Evolutionary conservation across 257 asterid species (phyloP).

Genomic region (Thymus mandschuricus): DNA sequence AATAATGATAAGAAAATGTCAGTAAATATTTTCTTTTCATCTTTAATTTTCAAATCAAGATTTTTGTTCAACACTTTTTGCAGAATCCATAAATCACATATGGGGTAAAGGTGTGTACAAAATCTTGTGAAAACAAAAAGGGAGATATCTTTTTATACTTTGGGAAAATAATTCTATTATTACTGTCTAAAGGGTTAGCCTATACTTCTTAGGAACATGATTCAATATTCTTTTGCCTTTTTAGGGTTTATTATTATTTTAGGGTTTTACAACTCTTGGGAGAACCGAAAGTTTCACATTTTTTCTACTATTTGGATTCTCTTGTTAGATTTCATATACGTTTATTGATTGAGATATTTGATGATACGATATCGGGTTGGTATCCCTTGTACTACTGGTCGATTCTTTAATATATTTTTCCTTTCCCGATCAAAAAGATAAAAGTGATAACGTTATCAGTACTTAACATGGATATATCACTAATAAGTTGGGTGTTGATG

Average conservation of each 20-base stretch:
- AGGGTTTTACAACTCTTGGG: background rate
- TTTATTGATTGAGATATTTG: no score
- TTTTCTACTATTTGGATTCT: background rate
- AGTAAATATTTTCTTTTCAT: background rate
- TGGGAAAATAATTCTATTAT: constrained; percentile 41
- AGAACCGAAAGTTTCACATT: background rate
- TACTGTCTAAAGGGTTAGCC: constrained; percentile 32
- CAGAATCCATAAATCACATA: constrained; percentile 33
- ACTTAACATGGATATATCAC: no score
- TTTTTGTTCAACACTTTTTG: constrained; percentile 30
- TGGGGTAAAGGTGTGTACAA: constrained; percentile 40
- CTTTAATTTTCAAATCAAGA: constrained; percentile 1
- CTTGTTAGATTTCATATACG: background rate
- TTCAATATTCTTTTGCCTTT: constrained; percentile 32
- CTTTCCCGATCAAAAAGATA: no score
- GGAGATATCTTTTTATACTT: constrained; percentile 43
- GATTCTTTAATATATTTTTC: no score
- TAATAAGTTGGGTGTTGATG: no score
- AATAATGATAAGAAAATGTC: constrained; percentile 36
- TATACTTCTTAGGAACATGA: constrained; percentile 29
- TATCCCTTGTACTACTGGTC: no score
- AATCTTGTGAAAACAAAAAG: constrained; percentile 49
- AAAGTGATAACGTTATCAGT: no score
- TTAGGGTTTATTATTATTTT: background rate
- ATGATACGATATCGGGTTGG: no score